phyloP scores from a whole-genome alignment of 2,329 filamentous ascomycete genomes.

The Leptodontidium sp. region DNA sequence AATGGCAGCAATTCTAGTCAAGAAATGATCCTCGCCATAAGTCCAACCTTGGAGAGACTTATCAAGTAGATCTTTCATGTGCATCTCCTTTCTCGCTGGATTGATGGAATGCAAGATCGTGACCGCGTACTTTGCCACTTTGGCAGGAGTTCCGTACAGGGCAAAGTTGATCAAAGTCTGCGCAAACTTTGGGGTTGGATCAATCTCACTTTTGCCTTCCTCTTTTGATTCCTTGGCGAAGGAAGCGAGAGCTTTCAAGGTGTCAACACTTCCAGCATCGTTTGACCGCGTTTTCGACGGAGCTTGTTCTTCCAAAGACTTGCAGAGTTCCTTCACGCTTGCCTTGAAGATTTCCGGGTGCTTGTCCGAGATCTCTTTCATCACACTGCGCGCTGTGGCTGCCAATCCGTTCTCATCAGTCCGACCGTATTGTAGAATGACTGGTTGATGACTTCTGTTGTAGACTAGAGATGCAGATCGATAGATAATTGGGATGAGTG shows the following conservation, averaged over 20 bases:
- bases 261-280: constrained; percentile 81
- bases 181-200: constrained; percentile 80
- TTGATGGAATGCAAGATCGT: constrained; percentile 73
- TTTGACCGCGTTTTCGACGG: constrained; percentile 74
- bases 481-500: constrained; percentile 83
- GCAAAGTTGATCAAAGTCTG: constrained; percentile 86
- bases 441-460: constrained; percentile 91
- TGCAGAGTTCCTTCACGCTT: constrained; percentile 90
- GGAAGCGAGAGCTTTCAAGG: constrained; percentile 90
- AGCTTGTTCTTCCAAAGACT: constrained; percentile 81
- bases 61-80: constrained; percentile 82
- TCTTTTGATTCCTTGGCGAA: constrained; percentile 69
- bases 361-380: constrained; percentile 89
- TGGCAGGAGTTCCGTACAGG: constrained; percentile 79
- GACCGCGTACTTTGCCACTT: constrained; percentile 91
- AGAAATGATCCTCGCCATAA: constrained; percentile 76
- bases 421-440: constrained; percentile 87
- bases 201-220: constrained; percentile 81
- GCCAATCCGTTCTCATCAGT: constrained; percentile 83
- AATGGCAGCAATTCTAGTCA: constrained; percentile 76
- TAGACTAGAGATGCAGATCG: constrained; percentile 85
- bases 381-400: constrained; percentile 82
- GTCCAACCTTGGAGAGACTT: constrained; percentile 78
- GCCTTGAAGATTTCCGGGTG: constrained; percentile 93
- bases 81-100: constrained; percentile 80